These are phyloP conservation scores for Domatiomyces catenatus DNA, from an alignment of 2,329 filamentous ascomycete species.

Conservation along the genomic window DNA sequence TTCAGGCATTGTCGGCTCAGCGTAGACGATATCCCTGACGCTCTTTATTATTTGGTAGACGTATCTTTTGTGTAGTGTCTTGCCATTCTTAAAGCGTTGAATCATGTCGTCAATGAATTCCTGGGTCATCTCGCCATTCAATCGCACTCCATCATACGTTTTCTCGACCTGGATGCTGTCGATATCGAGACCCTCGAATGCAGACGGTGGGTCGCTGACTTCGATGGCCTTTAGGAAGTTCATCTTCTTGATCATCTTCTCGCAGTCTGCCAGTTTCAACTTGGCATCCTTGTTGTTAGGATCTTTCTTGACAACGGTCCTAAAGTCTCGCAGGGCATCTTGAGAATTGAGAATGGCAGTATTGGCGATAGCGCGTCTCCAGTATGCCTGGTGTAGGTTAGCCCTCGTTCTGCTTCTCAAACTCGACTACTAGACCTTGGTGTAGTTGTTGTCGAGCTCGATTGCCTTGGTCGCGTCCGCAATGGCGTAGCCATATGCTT, in stretches of 20 bases:
- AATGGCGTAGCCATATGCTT: slow-evolving; percentile 87
- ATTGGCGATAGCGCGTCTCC: slow-evolving; percentile 78
- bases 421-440: slow-evolving; percentile 51
- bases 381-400: slow-evolving; percentile 54
- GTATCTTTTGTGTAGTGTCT: slow-evolving; percentile 91
- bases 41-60: slow-evolving; percentile 91
- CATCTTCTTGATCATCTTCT: slow-evolving; percentile 81
- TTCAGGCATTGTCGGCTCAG: slow-evolving; percentile 95
- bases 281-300: slow-evolving; percentile 81
- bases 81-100: slow-evolving; percentile 84
- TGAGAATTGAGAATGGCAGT: slow-evolving; percentile 79
- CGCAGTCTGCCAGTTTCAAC: slow-evolving; percentile 79
- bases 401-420: slow-evolving; percentile 1
- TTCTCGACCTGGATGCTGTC: slow-evolving; percentile 71
- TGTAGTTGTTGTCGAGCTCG: slow-evolving; percentile 70
- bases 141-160: slow-evolving; percentile 66
- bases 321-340: slow-evolving; percentile 85
- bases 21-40: slow-evolving; percentile 75
- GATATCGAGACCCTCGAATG: slow-evolving; percentile 76
- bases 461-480: slow-evolving; percentile 81
- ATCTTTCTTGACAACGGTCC: slow-evolving; percentile 71
- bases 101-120: slow-evolving; percentile 98
- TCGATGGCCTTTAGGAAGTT: slow-evolving; percentile 94
- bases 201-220: slow-evolving; percentile 78
- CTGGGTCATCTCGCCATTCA: slow-evolving; percentile 76